phyloP scores from a whole-genome alignment of 176 grass and related monocot genomes.

The Cocos nucifera region DNA sequence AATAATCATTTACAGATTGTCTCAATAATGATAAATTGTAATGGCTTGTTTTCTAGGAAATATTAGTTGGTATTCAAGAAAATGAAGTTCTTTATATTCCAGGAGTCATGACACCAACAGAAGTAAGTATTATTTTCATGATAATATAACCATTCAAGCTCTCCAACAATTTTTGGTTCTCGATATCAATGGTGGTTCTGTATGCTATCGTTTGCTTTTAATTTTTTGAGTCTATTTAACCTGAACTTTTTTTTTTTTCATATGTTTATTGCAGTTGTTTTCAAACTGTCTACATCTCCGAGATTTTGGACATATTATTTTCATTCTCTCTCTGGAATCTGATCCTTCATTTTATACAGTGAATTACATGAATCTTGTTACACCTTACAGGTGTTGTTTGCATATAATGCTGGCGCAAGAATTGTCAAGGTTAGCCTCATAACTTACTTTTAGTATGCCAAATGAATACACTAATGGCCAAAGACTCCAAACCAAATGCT shows the following conservation, averaged over 20 bases:
- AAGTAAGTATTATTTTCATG: slow-evolving; percentile 30
- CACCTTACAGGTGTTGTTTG: slow-evolving; percentile 57
- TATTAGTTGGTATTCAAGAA: slow-evolving; percentile 44
- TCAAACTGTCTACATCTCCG: no score
- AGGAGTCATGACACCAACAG: slow-evolving; percentile 82
- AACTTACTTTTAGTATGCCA: background rate
- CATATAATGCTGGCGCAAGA: slow-evolving; percentile 59
- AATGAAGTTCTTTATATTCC: slow-evolving; percentile 77
- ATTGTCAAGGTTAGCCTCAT: slow-evolving; percentile 49
- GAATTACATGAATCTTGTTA: background rate
- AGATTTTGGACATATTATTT: no score
- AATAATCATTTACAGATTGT: background rate
- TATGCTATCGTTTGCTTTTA: background rate
- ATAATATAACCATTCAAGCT: no score
- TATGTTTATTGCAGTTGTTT: no score
- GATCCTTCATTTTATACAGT: no score
- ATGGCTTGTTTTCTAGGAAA: slow-evolving; percentile 47
- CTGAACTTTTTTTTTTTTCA: no score
- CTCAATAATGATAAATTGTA: background rate
- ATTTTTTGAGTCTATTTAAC: no score
- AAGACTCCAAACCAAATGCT: no score
- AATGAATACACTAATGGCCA: no score
- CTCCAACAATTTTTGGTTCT: no score
- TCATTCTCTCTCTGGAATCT: no score
- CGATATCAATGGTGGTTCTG: background rate